Evolutionary conservation across 352 stramenopile genomes (phyloP).

Genomic region (Phytophthora fragariaefolia): DNA sequence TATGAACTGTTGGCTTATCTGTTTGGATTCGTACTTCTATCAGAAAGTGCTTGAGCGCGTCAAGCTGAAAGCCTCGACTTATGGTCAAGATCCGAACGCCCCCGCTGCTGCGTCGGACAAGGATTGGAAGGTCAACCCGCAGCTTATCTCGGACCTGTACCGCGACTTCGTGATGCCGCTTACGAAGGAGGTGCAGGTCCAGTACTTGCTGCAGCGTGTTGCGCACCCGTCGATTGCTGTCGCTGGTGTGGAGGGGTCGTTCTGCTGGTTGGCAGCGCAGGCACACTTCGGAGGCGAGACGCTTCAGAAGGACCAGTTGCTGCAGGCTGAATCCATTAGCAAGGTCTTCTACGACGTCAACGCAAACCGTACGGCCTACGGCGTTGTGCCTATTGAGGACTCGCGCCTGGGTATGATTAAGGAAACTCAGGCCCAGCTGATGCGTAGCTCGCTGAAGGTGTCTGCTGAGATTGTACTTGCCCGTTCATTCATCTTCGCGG

Average conservation of each 20-base stretch:
- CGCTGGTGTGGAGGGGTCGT: slow-evolving; percentile 71
- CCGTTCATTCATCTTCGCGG: slow-evolving; percentile 76
- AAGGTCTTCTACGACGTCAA: slow-evolving; percentile 83
- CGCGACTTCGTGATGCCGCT: slow-evolving; percentile 98
- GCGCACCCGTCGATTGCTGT: slow-evolving; percentile 81
- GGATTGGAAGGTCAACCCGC: slow-evolving; percentile 94
- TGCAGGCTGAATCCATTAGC: slow-evolving; percentile 65
- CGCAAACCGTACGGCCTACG: slow-evolving; percentile 83
- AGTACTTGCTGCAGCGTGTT: slow-evolving; percentile 88
- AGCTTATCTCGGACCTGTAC: slow-evolving; percentile 97
- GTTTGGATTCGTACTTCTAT: neutral
- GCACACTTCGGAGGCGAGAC: slow-evolving; percentile 65
- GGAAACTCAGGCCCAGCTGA: slow-evolving; percentile 80
- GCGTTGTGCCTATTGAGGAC: slow-evolving; percentile 88
- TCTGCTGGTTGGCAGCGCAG: slow-evolving; percentile 78
- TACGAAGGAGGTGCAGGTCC: slow-evolving; percentile 99
- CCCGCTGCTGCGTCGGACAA: slow-evolving; percentile 38
- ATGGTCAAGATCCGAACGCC: slow-evolving; percentile 89
- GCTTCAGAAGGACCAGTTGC: slow-evolving; percentile 56
- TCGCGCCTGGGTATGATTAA: slow-evolving; percentile 88
- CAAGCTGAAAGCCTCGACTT: slow-evolving; percentile 96
- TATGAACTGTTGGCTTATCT: neutral
- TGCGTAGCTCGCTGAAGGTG: slow-evolving; percentile 79
- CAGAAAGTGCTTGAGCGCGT: slow-evolving; percentile 92
- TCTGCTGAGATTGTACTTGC: slow-evolving; percentile 76